Conservation (phyloP, 2,329 filamentous ascomycete genomes). For the Chaetomium olivaceum region DNA sequence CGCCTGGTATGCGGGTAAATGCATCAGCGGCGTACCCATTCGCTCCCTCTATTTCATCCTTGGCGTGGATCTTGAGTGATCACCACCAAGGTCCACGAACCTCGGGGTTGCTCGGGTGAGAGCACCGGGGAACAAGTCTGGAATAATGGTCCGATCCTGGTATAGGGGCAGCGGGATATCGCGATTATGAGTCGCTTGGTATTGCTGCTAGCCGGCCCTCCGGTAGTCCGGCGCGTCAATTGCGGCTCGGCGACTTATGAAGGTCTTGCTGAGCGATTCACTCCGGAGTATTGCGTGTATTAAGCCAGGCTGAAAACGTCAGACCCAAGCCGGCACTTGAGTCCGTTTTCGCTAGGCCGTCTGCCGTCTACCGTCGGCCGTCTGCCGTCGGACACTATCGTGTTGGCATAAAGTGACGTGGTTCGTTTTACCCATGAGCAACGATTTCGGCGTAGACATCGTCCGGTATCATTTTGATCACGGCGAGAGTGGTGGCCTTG, state of each 20-base stretch:
- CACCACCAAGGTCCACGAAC: neutral
- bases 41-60: neutral
- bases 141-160: neutral
- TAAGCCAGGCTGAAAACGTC: neutral
- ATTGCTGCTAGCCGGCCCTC: neutral
- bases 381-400: neutral
- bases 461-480: constrained; percentile 86
- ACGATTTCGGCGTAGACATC: constrained; percentile 91
- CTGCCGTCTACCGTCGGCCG: neutral
- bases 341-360: neutral
- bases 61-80: neutral
- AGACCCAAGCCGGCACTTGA: neutral
- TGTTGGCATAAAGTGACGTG: neutral
- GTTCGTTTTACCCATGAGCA: constrained; percentile 57
- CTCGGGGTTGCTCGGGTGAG: neutral
- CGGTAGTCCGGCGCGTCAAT: neutral
- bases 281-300: neutral
- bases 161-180: neutral
- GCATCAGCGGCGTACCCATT: neutral
- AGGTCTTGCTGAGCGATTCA: neutral
- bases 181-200: neutral
- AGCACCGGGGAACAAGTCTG: neutral
- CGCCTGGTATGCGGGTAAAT: constrained; percentile 3
- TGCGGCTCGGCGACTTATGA: neutral
- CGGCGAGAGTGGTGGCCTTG: constrained; percentile 79